phyloP scores from a whole-genome alignment of 176 grass and related monocot genomes.

The Thalia dealbata region DNA sequence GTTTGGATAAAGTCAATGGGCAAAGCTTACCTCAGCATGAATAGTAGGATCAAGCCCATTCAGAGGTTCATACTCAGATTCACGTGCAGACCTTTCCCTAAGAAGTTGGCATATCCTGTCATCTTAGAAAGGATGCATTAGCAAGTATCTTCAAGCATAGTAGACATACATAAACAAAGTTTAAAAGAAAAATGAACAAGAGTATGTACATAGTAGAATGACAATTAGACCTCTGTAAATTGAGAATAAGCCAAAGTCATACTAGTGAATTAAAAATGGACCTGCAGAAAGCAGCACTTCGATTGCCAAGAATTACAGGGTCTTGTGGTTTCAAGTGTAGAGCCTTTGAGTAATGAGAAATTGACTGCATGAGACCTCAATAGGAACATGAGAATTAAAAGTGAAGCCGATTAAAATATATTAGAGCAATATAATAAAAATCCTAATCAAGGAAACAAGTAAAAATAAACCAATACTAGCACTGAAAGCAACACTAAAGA shows the following conservation, averaged over 20 bases:
- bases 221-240: constrained; percentile 11
- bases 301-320: constrained; percentile 65
- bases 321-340: constrained; percentile 64
- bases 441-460: too few species aligned
- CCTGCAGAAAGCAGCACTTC: constrained; percentile 84
- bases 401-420: neutral
- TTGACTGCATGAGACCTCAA: constrained; percentile 47
- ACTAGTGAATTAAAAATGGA: constrained; percentile 35
- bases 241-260: neutral
- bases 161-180: neutral
- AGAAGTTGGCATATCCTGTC: constrained; percentile 62
- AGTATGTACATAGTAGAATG: neutral
- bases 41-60: constrained; percentile 96
- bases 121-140: constrained; percentile 21
- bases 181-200: neutral
- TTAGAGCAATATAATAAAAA: neutral
- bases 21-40: constrained; percentile 64
- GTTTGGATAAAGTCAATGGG: neutral
- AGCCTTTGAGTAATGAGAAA: constrained; percentile 81
- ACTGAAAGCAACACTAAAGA: too few species aligned
- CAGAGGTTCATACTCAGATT: constrained; percentile 74
- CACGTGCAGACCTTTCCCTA: constrained; percentile 71
- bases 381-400: constrained; percentile 24
- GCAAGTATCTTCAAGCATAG: constrained; percentile 11
- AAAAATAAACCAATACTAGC: too few species aligned